phyloP scores from a whole-genome alignment of 2,329 filamentous ascomycete species.

The Coleophoma cylindrospora region DNA sequence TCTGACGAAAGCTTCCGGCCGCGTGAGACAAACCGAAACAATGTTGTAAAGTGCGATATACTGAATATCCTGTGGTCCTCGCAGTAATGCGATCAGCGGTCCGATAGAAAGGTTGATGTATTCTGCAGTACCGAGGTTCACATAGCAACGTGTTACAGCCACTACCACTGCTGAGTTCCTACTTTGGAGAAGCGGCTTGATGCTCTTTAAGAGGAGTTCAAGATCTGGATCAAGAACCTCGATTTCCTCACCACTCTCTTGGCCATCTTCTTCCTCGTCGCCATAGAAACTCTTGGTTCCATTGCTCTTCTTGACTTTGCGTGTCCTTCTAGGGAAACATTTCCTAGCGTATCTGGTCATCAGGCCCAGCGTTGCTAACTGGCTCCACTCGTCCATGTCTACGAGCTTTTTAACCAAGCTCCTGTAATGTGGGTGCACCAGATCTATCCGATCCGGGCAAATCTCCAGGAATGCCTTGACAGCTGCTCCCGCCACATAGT shows the following conservation, averaged over 20 bases:
- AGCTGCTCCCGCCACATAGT: slow-evolving; percentile 93
- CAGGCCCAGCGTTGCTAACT: slow-evolving; percentile 75
- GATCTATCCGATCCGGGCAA: slow-evolving; percentile 79
- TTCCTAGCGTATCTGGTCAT: slow-evolving; percentile 80
- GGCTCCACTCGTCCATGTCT: slow-evolving; percentile 99
- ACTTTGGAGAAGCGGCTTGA: slow-evolving; percentile 82
- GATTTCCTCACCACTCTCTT: slow-evolving; percentile 43
- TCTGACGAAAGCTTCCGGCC: slow-evolving; percentile 76
- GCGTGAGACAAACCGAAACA: slow-evolving; percentile 78
- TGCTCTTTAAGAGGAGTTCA: slow-evolving; percentile 71
- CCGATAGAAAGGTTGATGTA: slow-evolving; percentile 74
- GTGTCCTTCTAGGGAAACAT: slow-evolving; percentile 73
- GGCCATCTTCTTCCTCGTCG: slow-evolving; percentile 47
- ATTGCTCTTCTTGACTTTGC: slow-evolving; percentile 46
- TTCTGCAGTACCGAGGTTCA: slow-evolving; percentile 74
- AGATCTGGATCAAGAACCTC: slow-evolving; percentile 74
- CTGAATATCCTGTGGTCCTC: slow-evolving; percentile 81
- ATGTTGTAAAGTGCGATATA: slow-evolving; percentile 91
- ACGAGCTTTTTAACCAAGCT: slow-evolving; percentile 82
- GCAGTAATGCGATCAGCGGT: slow-evolving; percentile 78
- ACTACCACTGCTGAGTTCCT: slow-evolving; percentile 91
- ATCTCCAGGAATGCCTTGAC: slow-evolving; percentile 85
- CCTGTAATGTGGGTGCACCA: slow-evolving; percentile 89
- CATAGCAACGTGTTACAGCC: slow-evolving; percentile 78
- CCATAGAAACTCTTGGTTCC: slow-evolving; percentile 76